Conservation (phyloP, 1,139 yeast genomes). For the Candida frijolesensis region DNA sequence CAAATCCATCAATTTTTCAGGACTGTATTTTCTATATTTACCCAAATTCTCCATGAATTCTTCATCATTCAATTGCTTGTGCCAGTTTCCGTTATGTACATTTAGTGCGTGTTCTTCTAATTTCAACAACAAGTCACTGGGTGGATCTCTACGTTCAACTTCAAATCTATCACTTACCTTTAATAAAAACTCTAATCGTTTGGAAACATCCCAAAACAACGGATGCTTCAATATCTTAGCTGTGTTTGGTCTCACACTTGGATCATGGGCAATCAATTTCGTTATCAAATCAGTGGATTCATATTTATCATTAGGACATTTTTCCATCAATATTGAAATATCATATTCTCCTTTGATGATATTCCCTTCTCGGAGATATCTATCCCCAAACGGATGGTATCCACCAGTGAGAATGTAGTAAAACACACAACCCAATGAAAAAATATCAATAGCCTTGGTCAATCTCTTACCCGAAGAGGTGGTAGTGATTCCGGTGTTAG, state of each 20-base stretch:
- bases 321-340: conserved; percentile 44
- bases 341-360: conserved; percentile 74
- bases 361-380: conserved; percentile 84
- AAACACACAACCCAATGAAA: conserved; percentile 93
- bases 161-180: conserved; percentile 92
- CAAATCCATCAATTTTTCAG: conserved; percentile 77
- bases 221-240: conserved; percentile 76
- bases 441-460: conserved; percentile 90
- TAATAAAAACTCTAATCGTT: conserved; percentile 77
- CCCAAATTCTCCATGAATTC: conserved; percentile 81
- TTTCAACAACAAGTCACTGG: conserved; percentile 60
- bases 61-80: conserved; percentile 58
- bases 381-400: conserved; percentile 91
- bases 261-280: conserved; percentile 71
- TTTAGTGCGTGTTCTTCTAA: conserved; percentile 58
- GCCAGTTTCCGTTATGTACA: conserved; percentile 77
- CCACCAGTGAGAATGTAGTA: conserved; percentile 85
- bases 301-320: conserved; percentile 47
- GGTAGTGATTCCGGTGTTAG: conserved; percentile 9
- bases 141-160: conserved; percentile 84
- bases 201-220: conserved; percentile 77
- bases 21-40: conserved; percentile 84
- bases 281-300: conserved; percentile 76
- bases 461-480: conserved; percentile 52
- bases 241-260: conserved; percentile 75